These are phyloP conservation scores for Vitis cinerea DNA, from an alignment of 164 flowering plant species.

Conservation along the genomic window DNA sequence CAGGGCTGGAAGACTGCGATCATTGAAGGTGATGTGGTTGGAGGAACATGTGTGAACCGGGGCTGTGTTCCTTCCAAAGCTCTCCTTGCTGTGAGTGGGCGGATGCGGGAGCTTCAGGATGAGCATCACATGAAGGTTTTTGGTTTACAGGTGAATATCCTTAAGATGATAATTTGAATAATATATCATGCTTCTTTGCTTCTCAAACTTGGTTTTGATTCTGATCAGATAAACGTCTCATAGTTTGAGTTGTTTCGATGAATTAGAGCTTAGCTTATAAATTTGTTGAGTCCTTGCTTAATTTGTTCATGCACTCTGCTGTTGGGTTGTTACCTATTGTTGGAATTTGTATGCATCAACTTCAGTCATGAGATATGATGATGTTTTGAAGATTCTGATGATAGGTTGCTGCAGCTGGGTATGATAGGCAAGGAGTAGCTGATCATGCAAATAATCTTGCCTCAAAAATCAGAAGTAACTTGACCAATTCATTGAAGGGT, in stretches of 20 bases:
- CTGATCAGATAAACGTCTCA: too few relatives aligned
- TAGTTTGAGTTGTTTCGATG: too few relatives aligned
- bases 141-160: conserved; percentile 69
- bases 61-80: conserved; percentile 99
- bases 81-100: conserved; percentile 93
- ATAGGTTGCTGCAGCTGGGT: conserved; percentile 86
- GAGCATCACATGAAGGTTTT: conserved; percentile 92
- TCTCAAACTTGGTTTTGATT: too few relatives aligned
- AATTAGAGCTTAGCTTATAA: too few relatives aligned
- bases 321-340: too few relatives aligned
- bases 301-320: too few relatives aligned
- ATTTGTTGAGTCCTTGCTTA: too few relatives aligned
- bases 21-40: conserved; percentile 96
- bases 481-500: conserved; percentile 95
- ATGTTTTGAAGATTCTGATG: not conserved
- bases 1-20: conserved; percentile 98
- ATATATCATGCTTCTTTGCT: too few relatives aligned
- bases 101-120: conserved; percentile 92
- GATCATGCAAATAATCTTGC: conserved; percentile 98
- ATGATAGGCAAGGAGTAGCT: conserved; percentile 96
- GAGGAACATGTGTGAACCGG: conserved; percentile 98
- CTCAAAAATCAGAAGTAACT: conserved; percentile 76
- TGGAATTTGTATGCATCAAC: too few relatives aligned
- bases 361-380: not conserved
- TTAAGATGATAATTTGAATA: too few relatives aligned